These are phyloP conservation scores for Silene vulgaris DNA, from an alignment of 179 eudicot genomes.

Conservation along the genomic window DNA sequence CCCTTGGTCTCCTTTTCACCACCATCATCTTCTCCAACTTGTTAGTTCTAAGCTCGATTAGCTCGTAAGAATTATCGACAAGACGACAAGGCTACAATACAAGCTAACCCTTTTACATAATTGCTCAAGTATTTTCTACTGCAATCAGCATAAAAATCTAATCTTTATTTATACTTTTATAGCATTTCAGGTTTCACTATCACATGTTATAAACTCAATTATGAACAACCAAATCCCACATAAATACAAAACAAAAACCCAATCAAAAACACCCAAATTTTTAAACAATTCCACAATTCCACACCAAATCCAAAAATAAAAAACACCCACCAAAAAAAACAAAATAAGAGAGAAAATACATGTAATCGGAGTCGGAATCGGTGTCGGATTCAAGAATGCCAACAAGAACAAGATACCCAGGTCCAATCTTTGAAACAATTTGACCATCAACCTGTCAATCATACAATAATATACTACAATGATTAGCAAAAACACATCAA, in stretches of 20 bases:
- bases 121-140: background rate
- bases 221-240: background rate
- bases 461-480: background rate
- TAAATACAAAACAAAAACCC: too few relatives aligned
- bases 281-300: background rate
- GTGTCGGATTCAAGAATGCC: constrained; percentile 74
- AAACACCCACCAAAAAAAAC: constrained; percentile 8
- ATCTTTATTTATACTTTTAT: background rate
- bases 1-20: too few relatives aligned
- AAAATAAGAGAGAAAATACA: constrained; percentile 30
- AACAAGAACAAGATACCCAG: constrained; percentile 75
- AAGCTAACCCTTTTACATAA: background rate
- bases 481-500: background rate
- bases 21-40: too few relatives aligned
- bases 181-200: background rate
- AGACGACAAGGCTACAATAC: too few relatives aligned
- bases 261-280: background rate
- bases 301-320: background rate
- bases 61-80: too few relatives aligned
- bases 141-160: background rate
- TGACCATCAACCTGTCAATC: constrained; percentile 69
- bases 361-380: constrained; percentile 69
- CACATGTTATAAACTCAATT: background rate
- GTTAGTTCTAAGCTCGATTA: too few relatives aligned
- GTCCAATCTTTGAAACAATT: constrained; percentile 73